Evolutionary conservation across 2,329 filamentous ascomycete species (phyloP).

Genomic region (Trichophyton schoenleinii): DNA sequence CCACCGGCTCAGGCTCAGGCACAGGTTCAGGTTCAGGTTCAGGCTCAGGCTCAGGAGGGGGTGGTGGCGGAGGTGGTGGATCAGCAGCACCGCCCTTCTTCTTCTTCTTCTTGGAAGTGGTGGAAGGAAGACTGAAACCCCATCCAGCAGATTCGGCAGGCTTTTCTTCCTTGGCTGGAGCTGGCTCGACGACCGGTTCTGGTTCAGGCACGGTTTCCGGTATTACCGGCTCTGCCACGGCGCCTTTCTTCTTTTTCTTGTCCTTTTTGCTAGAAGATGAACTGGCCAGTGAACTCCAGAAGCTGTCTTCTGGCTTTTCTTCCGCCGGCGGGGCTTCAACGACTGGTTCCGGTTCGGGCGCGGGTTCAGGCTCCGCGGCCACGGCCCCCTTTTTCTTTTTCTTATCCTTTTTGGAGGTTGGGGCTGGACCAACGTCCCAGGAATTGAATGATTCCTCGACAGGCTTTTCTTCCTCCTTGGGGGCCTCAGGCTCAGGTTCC

Average conservation of each 20-base stretch:
- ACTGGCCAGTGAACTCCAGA: neutral
- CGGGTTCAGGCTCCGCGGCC: conserved; percentile 11
- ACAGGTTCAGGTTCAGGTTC: conserved; percentile 4
- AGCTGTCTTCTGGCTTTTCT: neutral
- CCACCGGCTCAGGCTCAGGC: conserved; percentile 11
- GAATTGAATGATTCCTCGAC: conserved; percentile 18
- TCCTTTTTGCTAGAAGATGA: neutral
- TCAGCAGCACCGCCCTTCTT: conserved; percentile 20
- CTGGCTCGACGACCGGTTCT: conserved; percentile 8
- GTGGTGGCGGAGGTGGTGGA: conserved; percentile 15
- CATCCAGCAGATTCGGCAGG: conserved; percentile 1
- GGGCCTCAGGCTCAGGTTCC: neutral
- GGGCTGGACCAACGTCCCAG: conserved; percentile 19
- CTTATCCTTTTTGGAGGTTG: conserved; percentile 20
- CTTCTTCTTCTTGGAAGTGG: conserved; percentile 16
- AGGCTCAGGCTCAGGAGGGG: conserved; percentile 7
- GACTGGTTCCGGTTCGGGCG: neutral
- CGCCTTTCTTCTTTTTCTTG: neutral
- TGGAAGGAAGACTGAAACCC: neutral
- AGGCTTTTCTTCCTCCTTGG: conserved; percentile 4
- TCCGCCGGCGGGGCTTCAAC: neutral
- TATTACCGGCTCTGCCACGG: neutral
- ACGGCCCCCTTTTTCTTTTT: conserved; percentile 29
- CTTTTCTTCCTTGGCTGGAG: conserved; percentile 14
- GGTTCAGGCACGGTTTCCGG: conserved; percentile 12